Evolutionary conservation across 192 early-diverging fungal genomes (phyloP).

Genomic region (Coemansia sp.): DNA sequence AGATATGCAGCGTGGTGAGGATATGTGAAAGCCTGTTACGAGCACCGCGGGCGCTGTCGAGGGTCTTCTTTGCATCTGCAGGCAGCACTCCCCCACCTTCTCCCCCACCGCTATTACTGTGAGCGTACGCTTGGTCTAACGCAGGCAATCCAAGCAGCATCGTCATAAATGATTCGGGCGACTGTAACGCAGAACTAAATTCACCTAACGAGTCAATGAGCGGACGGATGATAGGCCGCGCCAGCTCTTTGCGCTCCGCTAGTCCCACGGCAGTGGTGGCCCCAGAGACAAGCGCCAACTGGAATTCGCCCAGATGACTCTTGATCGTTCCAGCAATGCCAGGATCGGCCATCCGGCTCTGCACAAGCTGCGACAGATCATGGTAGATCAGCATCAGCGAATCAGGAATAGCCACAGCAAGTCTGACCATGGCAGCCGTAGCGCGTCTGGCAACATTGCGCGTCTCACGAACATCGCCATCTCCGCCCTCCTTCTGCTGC

Average conservation of each 20-base stretch:
- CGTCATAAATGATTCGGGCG: conserved; percentile 21
- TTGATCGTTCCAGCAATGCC: conserved; percentile 24
- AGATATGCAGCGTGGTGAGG: conserved; percentile 32
- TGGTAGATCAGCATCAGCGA: conserved; percentile 45
- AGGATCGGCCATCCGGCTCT: conserved; percentile 21
- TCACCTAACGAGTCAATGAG: conserved; percentile 26
- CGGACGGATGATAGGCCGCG: conserved; percentile 37
- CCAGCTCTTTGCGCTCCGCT: conserved; percentile 34
- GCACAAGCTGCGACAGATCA: conserved; percentile 41
- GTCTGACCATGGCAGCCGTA: conserved; percentile 38
- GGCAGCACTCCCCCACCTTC: not conserved
- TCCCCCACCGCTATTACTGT: not conserved
- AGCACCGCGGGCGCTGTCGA: conserved; percentile 13
- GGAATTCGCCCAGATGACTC: conserved; percentile 44
- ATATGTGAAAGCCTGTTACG: conserved; percentile 18
- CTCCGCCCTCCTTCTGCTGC: not conserved
- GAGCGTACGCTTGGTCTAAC: conserved; percentile 20
- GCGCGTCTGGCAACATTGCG: conserved; percentile 30
- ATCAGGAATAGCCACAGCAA: conserved; percentile 39
- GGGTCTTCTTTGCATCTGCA: not conserved
- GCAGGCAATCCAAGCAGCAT: conserved; percentile 31
- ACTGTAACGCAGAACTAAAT: conserved; percentile 27
- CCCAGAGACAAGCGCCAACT: conserved; percentile 37
- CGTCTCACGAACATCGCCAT: conserved; percentile 9
- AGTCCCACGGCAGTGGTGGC: conserved; percentile 21